phyloP scores from a whole-genome alignment of 2,329 filamentous ascomycete species.

The Bipolaris zeicola region DNA sequence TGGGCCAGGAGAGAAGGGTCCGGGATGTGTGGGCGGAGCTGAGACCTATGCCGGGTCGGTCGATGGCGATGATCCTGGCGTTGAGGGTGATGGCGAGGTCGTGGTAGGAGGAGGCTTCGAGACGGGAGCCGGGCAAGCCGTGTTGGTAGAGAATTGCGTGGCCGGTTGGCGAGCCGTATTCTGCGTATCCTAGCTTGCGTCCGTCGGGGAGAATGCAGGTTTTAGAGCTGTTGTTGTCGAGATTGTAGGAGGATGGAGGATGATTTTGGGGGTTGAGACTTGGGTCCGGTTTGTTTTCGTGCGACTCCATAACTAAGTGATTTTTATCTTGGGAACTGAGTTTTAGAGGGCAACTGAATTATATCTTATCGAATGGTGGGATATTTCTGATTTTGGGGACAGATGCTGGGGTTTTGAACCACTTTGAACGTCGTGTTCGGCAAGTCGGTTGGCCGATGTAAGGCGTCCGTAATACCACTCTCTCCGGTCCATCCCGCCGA shows the following conservation, averaged over 20 bases:
- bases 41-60: slow-evolving; percentile 38
- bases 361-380: too few species aligned
- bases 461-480: not conserved
- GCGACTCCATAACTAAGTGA: not conserved
- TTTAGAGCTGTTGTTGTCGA: slow-evolving; percentile 34
- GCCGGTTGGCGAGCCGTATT: slow-evolving; percentile 38
- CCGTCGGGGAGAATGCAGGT: slow-evolving; percentile 44
- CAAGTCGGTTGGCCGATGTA: not conserved
- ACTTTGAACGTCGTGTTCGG: not conserved
- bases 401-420: not conserved
- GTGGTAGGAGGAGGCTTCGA: slow-evolving; percentile 36
- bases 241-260: slow-evolving; percentile 18
- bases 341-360: too few species aligned
- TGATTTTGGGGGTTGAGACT: not conserved
- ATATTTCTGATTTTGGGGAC: not conserved
- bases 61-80: slow-evolving; percentile 32
- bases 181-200: slow-evolving; percentile 45
- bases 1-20: slow-evolving; percentile 30
- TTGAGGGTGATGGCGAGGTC: slow-evolving; percentile 27
- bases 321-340: too few species aligned
- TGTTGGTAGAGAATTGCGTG: slow-evolving; percentile 37
- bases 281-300: not conserved
- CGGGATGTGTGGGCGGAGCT: slow-evolving; percentile 30
- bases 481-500: slow-evolving; percentile 2
- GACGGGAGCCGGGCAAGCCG: slow-evolving; percentile 38